These are phyloP conservation scores for Fusarium xylarioides DNA, from an alignment of 2,329 filamentous ascomycete species.

Conservation along the genomic window DNA sequence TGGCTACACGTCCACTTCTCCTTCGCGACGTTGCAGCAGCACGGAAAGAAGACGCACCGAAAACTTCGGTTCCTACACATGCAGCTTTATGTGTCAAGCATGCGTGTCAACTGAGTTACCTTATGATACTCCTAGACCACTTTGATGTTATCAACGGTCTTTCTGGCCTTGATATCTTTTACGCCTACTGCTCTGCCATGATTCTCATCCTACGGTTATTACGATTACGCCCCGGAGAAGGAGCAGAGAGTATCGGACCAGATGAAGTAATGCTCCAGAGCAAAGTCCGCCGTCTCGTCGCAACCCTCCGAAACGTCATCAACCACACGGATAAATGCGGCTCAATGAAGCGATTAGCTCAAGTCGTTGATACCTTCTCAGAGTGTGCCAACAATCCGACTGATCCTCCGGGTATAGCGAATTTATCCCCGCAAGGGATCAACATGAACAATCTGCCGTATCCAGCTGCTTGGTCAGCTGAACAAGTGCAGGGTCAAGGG, in stretches of 20 bases:
- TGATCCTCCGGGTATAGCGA: background rate
- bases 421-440: background rate
- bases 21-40: constrained; percentile 35
- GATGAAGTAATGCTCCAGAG: constrained; percentile 18
- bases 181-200: constrained; percentile 49
- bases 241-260: background rate
- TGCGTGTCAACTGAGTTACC: constrained; percentile 45
- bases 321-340: constrained; percentile 41
- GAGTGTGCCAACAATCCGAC: constrained; percentile 33
- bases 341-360: constrained; percentile 44
- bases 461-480: background rate
- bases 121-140: constrained; percentile 46
- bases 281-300: constrained; percentile 16
- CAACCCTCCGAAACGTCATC: constrained; percentile 28
- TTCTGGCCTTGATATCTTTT: constrained; percentile 49
- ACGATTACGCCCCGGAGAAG: background rate
- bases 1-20: constrained; percentile 45
- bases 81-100: constrained; percentile 38
- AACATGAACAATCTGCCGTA: background rate
- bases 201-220: constrained; percentile 30
- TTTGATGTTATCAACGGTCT: constrained; percentile 48
- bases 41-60: background rate
- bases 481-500: constrained; percentile 2
- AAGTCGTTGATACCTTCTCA: constrained; percentile 42
- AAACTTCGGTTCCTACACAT: background rate